Evolutionary conservation across 2,329 filamentous ascomycete genomes (phyloP).

Genomic region (Alternaria hordeiaustralica): DNA sequence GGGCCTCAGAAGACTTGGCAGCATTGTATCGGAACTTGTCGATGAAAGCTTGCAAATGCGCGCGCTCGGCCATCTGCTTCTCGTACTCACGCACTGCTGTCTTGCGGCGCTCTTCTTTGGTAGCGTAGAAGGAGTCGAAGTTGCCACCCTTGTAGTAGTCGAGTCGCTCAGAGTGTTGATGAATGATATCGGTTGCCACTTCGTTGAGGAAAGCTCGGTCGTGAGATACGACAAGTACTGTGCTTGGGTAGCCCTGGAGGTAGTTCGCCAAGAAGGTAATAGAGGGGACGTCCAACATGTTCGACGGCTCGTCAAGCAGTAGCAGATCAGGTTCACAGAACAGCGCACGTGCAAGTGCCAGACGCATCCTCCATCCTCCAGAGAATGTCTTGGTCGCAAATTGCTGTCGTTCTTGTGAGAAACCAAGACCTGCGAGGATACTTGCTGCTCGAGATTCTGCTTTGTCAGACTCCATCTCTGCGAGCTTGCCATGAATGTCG

Average conservation of each 20-base stretch:
- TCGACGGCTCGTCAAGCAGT: constrained; percentile 97
- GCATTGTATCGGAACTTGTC: constrained; percentile 99
- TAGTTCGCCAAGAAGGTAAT: constrained; percentile 98
- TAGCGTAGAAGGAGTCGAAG: constrained; percentile 80
- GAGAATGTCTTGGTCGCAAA: constrained; percentile 97
- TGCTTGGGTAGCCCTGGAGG: constrained; percentile 91
- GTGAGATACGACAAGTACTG: constrained; percentile 95
- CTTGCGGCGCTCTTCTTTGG: constrained; percentile 96
- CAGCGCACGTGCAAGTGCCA: constrained; percentile 90
- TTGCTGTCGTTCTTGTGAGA: constrained; percentile 91
- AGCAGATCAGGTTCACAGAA: constrained; percentile 98
- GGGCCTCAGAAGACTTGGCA: constrained; percentile 96
- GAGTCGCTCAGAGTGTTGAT: constrained; percentile 94
- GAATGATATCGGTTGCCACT: constrained; percentile 98
- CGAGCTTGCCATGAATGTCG: constrained; percentile 88
- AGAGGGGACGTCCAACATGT: constrained; percentile 99
- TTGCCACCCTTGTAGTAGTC: constrained; percentile 99
- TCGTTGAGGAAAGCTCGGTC: constrained; percentile 99
- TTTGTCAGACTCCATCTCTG: constrained; percentile 99
- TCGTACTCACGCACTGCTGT: constrained; percentile 97
- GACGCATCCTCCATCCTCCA: constrained; percentile 98
- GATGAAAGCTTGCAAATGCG: constrained; percentile 95
- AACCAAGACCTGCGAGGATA: constrained; percentile 95
- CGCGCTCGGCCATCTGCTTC: constrained; percentile 93
- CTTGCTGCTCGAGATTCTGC: constrained; percentile 94